A percentile compares a stretch with the other conserved stretches of the same genome.
Conservation (phyloP, 1,284 basidiomycete species). For the Taiwanofungus camphoratus region DNA sequence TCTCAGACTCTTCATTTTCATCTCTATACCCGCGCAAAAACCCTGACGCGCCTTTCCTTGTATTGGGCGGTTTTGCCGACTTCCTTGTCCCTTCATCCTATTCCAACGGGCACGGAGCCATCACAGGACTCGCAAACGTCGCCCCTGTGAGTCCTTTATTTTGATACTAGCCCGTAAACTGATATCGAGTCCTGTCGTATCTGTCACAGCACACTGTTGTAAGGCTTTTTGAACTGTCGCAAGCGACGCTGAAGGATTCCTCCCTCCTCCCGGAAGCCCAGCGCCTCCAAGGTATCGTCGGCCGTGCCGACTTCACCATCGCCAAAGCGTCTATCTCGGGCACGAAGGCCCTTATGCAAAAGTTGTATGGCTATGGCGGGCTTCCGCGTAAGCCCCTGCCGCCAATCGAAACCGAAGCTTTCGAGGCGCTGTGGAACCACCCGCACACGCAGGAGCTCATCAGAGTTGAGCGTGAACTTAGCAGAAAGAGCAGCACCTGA, state of each 20-base stretch:
- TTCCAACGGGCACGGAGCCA: conserved; percentile 46
- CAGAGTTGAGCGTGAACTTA: conserved; percentile 58
- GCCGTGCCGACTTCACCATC: conserved; percentile 76
- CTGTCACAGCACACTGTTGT: conserved; percentile 48
- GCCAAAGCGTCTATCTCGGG: conserved; percentile 75
- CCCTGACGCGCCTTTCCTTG: conserved; percentile 56
- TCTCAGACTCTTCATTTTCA: conserved; percentile 55
- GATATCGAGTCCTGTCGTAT: background rate
- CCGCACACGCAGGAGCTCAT: conserved; percentile 65
- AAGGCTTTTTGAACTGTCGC: conserved; percentile 59
- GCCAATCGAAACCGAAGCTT: conserved; percentile 51
- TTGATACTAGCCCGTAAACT: conserved; percentile 11
- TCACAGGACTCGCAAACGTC: conserved; percentile 52
- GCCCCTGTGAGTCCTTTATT: conserved; percentile 33
- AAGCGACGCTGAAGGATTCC: conserved; percentile 45
- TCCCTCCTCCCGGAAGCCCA: conserved; percentile 66
- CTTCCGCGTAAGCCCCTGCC: conserved; percentile 71
- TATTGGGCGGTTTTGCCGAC: conserved; percentile 53
- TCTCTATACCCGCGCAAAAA: conserved; percentile 61
- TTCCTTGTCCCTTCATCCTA: conserved; percentile 46
- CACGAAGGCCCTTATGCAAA: conserved; percentile 76
- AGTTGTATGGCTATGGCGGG: conserved; percentile 74
- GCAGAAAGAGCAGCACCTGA: conserved; percentile 28
- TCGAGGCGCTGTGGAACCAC: conserved; percentile 62
- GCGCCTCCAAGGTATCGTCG: conserved; percentile 72